phyloP scores from a whole-genome alignment of 192 early-diverging fungal genomes.

The Funneliformis mosseae region DNA sequence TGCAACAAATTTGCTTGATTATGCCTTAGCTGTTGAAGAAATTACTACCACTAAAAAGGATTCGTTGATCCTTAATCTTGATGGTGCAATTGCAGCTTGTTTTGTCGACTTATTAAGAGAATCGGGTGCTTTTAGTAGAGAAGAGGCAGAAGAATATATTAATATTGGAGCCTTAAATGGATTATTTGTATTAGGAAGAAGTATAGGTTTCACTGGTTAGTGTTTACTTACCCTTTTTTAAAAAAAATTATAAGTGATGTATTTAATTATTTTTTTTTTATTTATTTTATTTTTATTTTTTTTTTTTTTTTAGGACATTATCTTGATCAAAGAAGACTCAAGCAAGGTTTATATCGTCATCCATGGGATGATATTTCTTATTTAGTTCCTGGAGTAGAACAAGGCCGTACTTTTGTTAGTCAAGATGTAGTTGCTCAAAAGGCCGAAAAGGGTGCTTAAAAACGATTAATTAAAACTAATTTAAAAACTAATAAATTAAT shows the following conservation, averaged over 20 bases:
- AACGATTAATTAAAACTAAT: too few relatives aligned
- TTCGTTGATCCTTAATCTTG: constrained; percentile 94
- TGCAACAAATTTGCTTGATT: constrained; percentile 83
- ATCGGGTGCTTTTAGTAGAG: constrained; percentile 88
- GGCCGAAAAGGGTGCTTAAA: background rate
- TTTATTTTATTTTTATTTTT: background rate
- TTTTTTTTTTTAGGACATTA: constrained; percentile 74
- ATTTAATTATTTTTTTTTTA: background rate
- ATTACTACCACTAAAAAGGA: constrained; percentile 99
- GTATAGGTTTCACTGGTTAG: constrained; percentile 86
- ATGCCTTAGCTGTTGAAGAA: constrained; percentile 90
- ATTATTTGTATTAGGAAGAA: constrained; percentile 92
- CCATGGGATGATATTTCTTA: constrained; percentile 98
- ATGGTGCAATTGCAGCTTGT: constrained; percentile 91
- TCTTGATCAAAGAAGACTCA: constrained; percentile 96
- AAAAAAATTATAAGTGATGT: background rate
- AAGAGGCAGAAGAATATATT: constrained; percentile 96
- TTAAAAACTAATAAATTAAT: too few relatives aligned
- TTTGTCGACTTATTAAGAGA: constrained; percentile 94
- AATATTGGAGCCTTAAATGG: constrained; percentile 96
- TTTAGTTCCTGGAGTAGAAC: constrained; percentile 59
- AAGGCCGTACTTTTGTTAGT: constrained; percentile 45
- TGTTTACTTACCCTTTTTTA: background rate
- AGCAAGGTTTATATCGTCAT: constrained; percentile 98
- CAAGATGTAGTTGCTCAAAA: constrained; percentile 32